These are phyloP conservation scores for Aureobasidium sp. DNA, from an alignment of 2,329 filamentous ascomycete species.

Conservation along the genomic window DNA sequence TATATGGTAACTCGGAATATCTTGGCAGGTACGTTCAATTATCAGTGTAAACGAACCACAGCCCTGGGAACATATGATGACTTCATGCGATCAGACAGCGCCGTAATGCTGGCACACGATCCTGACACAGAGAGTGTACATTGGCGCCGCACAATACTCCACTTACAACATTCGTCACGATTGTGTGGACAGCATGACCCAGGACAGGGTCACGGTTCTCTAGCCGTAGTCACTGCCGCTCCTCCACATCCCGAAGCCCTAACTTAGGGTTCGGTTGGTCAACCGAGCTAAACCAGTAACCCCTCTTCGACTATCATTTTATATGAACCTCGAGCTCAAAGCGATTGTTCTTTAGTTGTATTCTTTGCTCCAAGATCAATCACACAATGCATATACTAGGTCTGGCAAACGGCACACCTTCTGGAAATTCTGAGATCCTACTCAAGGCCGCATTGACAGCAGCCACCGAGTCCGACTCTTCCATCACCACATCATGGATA, in stretches of 20 bases:
- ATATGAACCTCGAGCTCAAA: not conserved
- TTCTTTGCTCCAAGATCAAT: not conserved
- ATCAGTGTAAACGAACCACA: too few relatives aligned
- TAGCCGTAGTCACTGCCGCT: not conserved
- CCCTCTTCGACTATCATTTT: not conserved
- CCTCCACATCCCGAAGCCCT: slow-evolving; percentile 9
- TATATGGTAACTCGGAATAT: too few relatives aligned
- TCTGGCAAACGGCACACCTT: slow-evolving; percentile 13
- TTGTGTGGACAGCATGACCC: not conserved
- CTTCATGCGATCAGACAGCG: too few relatives aligned
- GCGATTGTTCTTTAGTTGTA: not conserved
- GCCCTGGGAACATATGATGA: not conserved
- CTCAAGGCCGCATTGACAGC: slow-evolving; percentile 16
- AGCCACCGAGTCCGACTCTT: slow-evolving; percentile 1
- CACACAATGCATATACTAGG: slow-evolving; percentile 17
- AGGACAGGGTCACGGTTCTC: not conserved
- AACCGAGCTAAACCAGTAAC: not conserved
- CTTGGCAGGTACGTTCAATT: too few relatives aligned
- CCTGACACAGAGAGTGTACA: not conserved
- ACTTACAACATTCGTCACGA: not conserved
- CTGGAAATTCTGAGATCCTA: slow-evolving; percentile 17
- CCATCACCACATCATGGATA: slow-evolving; percentile 17
- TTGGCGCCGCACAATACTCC: not conserved
- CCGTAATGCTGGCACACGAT: too few relatives aligned
- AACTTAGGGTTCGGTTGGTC: not conserved